phyloP scores from a whole-genome alignment of 129 eudicot genomes.

The Scalesia atractyloides region DNA sequence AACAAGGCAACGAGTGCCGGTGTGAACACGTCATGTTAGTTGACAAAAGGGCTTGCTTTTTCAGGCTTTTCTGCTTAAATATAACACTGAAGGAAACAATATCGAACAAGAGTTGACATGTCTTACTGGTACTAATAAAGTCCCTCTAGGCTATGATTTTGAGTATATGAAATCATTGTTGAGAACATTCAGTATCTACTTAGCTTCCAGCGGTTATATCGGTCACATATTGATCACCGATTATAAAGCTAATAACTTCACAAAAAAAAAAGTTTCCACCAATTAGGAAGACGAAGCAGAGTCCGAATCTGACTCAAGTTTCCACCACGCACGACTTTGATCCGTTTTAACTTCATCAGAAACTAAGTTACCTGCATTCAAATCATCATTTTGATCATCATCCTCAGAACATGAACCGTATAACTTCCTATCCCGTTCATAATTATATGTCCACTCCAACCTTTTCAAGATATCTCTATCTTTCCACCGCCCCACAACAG shows the following conservation, averaged over 20 bases:
- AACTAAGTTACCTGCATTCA: slow-evolving; percentile 25
- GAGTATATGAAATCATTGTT: too few species aligned
- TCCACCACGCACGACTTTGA: slow-evolving; percentile 56
- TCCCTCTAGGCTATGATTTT: too few species aligned
- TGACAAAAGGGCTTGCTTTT: too few species aligned
- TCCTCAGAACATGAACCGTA: slow-evolving; percentile 31
- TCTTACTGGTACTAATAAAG: too few species aligned
- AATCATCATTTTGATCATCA: slow-evolving; percentile 20
- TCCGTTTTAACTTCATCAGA: slow-evolving; percentile 37
- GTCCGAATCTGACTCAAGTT: slow-evolving; percentile 45
- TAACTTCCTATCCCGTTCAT: slow-evolving; percentile 44
- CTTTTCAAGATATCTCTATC: slow-evolving; percentile 64
- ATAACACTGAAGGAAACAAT: too few species aligned
- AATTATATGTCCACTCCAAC: slow-evolving; percentile 76
- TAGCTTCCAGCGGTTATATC: not conserved
- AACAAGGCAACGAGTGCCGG: too few species aligned
- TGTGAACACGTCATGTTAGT: too few species aligned
- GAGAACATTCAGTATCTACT: not conserved
- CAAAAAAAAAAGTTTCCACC: not conserved
- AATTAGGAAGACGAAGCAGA: slow-evolving; percentile 16
- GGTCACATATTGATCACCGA: not conserved
- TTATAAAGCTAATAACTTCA: not conserved
- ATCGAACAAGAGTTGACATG: too few species aligned
- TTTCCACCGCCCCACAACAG: slow-evolving; percentile 77
- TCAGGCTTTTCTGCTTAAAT: too few species aligned